These are phyloP conservation scores for Azolla pinnata DNA, from an alignment of 75 land plant genomes.

Conservation along the genomic window DNA sequence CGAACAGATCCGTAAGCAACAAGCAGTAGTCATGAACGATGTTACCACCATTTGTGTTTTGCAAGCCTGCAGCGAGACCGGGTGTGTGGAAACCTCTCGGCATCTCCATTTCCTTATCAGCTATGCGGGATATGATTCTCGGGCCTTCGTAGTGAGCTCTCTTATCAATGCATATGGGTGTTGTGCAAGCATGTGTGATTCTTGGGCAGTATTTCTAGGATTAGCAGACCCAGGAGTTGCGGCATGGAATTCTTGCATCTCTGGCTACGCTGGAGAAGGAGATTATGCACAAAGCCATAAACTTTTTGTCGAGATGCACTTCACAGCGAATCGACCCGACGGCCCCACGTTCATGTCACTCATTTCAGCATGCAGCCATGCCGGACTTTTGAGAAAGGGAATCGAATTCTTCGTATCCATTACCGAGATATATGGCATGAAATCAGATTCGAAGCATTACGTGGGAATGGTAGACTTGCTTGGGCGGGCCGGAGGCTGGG, in stretches of 20 bases:
- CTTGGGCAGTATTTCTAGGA: not conserved
- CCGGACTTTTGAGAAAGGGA: not conserved
- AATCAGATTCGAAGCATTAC: not conserved
- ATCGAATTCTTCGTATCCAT: not conserved
- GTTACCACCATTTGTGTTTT: conserved; percentile 17
- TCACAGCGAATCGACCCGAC: not conserved
- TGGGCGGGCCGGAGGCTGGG: not conserved
- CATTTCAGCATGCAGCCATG: not conserved
- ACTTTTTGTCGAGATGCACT: not conserved
- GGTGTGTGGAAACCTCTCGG: conserved; percentile 19
- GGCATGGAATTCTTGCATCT: not conserved
- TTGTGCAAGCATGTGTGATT: not conserved
- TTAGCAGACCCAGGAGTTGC: not conserved
- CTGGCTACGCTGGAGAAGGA: conserved; percentile 2
- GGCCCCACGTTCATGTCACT: not conserved
- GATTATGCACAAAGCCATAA: not conserved
- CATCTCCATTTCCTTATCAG: conserved; percentile 16
- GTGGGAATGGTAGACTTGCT: not conserved
- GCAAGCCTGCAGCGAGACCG: conserved; percentile 13
- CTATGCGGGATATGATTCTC: conserved; percentile 15
- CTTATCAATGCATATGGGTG: conserved; percentile 19
- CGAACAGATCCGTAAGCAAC: not conserved
- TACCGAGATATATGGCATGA: not conserved
- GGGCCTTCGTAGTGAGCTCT: conserved; percentile 10
- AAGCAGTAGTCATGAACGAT: not conserved